Evolutionary conservation across 352 stramenopile species (phyloP).

Genomic region (Pythium phragmitis): DNA sequence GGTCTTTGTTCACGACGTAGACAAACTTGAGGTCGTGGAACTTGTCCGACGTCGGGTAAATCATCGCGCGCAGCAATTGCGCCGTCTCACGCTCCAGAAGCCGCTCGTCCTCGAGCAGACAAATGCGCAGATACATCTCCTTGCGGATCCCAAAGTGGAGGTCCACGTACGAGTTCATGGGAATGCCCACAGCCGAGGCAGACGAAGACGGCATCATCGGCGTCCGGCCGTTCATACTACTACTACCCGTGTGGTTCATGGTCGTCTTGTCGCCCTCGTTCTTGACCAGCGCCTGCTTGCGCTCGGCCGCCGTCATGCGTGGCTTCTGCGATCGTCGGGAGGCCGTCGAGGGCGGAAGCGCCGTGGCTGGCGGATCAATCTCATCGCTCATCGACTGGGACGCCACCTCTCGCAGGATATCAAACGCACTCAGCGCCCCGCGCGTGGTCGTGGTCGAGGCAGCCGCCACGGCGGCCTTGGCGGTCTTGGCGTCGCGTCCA

Average conservation of each 20-base stretch:
- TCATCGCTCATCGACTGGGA: slow-evolving; percentile 63
- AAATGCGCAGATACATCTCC: slow-evolving; percentile 87
- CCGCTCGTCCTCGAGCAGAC: slow-evolving; percentile 70
- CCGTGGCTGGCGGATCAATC: slow-evolving; percentile 34
- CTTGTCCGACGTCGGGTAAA: slow-evolving; percentile 78
- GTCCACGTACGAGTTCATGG: slow-evolving; percentile 81
- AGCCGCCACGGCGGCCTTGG: slow-evolving; percentile 15
- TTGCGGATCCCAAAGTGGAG: slow-evolving; percentile 85
- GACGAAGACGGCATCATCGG: slow-evolving; percentile 1
- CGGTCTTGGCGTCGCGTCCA: slow-evolving; percentile 22
- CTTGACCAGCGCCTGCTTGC: slow-evolving; percentile 6
- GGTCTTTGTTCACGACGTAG: slow-evolving; percentile 86
- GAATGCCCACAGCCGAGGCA: slow-evolving; percentile 29
- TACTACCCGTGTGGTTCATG: background rate
- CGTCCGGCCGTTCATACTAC: slow-evolving; percentile 6
- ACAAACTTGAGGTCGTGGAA: slow-evolving; percentile 89
- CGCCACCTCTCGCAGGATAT: slow-evolving; percentile 82
- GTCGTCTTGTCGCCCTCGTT: slow-evolving; percentile 13
- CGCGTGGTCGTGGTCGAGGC: background rate
- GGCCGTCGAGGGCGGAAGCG: background rate
- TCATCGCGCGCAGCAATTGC: slow-evolving; percentile 70
- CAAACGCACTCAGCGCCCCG: slow-evolving; percentile 66
- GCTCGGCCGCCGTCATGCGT: slow-evolving; percentile 5
- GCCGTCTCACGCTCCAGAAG: slow-evolving; percentile 67
- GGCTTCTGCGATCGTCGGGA: slow-evolving; percentile 16